Evolutionary conservation across 352 stramenopile genomes (phyloP).

Genomic region (Porosira glacialis): DNA sequence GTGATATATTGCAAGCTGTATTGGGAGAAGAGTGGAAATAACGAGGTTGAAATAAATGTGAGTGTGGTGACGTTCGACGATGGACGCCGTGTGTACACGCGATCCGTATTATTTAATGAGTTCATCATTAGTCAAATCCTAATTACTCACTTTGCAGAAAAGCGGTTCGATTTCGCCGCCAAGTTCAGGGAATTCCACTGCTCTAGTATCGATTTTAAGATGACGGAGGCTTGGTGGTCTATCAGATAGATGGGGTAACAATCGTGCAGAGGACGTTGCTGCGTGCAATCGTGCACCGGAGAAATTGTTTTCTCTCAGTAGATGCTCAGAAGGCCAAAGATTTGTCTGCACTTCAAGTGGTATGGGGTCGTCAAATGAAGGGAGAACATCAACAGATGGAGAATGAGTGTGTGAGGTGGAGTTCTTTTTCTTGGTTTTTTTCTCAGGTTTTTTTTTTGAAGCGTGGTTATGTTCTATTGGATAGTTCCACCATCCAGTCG

Average conservation of each 20-base stretch:
- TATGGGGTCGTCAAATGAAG: conserved; percentile 52
- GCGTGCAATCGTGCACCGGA: conserved; percentile 56
- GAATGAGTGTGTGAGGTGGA: background rate
- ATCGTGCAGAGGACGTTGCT: conserved; percentile 64
- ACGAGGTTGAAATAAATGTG: too few relatives aligned
- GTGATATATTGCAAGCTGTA: conserved; percentile 79
- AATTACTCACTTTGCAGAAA: conserved; percentile 76
- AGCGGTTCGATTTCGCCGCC: conserved; percentile 77
- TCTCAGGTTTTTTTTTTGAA: background rate
- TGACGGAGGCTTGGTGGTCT: conserved; percentile 67
- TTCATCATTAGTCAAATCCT: too few relatives aligned
- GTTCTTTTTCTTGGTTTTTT: background rate
- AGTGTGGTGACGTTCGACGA: too few relatives aligned
- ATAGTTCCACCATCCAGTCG: conserved; percentile 62
- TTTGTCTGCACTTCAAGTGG: conserved; percentile 55
- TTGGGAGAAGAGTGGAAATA: too few relatives aligned
- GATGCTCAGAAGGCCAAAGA: conserved; percentile 43
- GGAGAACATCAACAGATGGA: conserved; percentile 38
- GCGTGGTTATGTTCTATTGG: conserved; percentile 22
- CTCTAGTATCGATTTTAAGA: conserved; percentile 80
- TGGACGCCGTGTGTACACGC: too few relatives aligned
- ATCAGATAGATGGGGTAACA: conserved; percentile 78
- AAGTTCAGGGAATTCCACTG: conserved; percentile 73
- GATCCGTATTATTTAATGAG: too few relatives aligned
- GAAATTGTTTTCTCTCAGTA: conserved; percentile 57